Evolutionary conservation across 768 basidiomycete genomes (phyloP).

Genomic region (Amanita inopinata): DNA sequence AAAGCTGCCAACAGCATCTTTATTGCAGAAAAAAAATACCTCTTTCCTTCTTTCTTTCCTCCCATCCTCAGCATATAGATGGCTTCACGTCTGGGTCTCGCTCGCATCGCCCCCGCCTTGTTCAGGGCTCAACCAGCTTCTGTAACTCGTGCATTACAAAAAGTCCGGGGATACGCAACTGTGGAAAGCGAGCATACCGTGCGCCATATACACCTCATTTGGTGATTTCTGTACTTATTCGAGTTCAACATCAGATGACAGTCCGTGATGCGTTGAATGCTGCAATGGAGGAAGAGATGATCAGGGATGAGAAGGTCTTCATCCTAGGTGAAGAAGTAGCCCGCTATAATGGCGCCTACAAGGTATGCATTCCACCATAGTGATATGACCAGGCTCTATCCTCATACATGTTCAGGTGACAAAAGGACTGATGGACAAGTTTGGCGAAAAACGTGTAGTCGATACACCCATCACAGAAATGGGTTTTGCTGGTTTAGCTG

Average conservation of each 20-base stretch:
- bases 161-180: conserved; percentile 56
- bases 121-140: conserved; percentile 38
- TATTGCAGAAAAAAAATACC: not conserved
- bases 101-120: conserved; percentile 53
- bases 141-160: conserved; percentile 29
- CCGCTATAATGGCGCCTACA: conserved; percentile 96
- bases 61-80: conserved; percentile 32
- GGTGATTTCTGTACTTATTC: not conserved
- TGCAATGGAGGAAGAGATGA: conserved; percentile 99
- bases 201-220: conserved; percentile 11
- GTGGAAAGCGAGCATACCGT: conserved; percentile 36
- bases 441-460: conserved; percentile 96
- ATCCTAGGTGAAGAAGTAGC: conserved; percentile 97
- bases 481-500: conserved; percentile 96
- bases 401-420: conserved; percentile 57
- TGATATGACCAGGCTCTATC: conserved; percentile 2
- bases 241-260: conserved; percentile 59
- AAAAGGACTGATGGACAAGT: conserved; percentile 98
- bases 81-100: conserved; percentile 54
- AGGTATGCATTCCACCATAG: conserved; percentile 37
- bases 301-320: conserved; percentile 90
- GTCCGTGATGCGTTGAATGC: conserved; percentile 96
- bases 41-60: conserved; percentile 17
- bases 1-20: not conserved
- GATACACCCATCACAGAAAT: conserved; percentile 97